Evolutionary conservation across 192 early-diverging fungal genomes (phyloP).

Genomic region (Phlyctochytrium arcticum): DNA sequence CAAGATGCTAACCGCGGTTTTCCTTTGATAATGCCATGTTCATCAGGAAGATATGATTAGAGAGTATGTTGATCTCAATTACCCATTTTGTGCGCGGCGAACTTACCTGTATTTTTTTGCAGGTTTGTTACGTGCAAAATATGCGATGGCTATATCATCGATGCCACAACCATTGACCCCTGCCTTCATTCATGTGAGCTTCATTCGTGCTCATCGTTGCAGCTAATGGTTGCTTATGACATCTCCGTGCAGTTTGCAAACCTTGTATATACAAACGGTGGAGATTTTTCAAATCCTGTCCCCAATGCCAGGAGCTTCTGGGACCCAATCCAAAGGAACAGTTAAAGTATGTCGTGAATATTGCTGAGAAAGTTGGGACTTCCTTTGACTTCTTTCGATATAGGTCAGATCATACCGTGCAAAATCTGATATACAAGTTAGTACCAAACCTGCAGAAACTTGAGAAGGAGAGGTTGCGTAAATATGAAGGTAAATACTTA

Average conservation of each 20-base stretch:
- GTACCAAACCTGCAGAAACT: not conserved
- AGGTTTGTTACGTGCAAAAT: conserved; percentile 4
- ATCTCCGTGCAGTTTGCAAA: conserved; percentile 2
- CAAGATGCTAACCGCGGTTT: no score
- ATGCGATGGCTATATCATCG: conserved; percentile 7
- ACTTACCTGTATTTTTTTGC: no score
- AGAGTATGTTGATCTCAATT: no score
- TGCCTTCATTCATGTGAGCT: conserved; percentile 9
- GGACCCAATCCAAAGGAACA: not conserved
- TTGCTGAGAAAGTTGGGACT: no score
- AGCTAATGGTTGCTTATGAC: not conserved
- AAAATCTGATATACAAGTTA: not conserved
- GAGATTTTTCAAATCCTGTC: conserved; percentile 1
- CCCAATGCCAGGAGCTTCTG: not conserved
- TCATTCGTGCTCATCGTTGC: not conserved
- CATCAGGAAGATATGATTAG: no score
- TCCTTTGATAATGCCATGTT: no score
- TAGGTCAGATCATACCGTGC: conserved; percentile 11
- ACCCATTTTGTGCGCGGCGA: no score
- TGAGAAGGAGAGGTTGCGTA: not conserved
- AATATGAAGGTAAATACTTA: not conserved
- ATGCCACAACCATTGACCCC: conserved; percentile 7
- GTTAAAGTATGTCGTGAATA: not conserved
- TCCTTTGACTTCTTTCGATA: no score
- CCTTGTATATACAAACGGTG: conserved; percentile 7